Base-by-base conservation (phyloP, 352 stramenopile genomes). In the Phytophthora pinifolia region DNA sequence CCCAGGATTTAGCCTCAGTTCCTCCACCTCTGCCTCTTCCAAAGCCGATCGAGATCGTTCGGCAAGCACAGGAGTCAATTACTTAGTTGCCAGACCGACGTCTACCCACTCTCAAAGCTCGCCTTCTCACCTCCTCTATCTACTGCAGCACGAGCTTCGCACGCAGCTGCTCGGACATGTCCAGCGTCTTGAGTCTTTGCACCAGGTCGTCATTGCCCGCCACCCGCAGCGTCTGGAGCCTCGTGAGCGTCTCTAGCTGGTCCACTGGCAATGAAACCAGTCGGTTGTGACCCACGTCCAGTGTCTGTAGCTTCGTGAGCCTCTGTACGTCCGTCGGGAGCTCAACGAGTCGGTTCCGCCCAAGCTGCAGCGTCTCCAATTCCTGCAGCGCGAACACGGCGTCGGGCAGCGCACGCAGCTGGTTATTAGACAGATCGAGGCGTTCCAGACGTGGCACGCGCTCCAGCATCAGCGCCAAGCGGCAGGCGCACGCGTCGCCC, bases 401-500 rank as follows among this genome's bases (percentile, higher is more conserved):
- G 38, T 89, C 86, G 2, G 89, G 89, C 37, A 97, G 70, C 30
- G 70, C 64, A 4, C 63, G 79, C 37, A 97, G 77, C 29, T 79
- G 61, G 59, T 97, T 97, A 51, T 65, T 52, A 8, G 80, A 79
- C 6, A 97, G 58, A 62, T 96, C 76, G 44, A 96, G 79, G 7
- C 60, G 51, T 48, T 72, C 54, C 25, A 97, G 67, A 34, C 68
- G 57, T 15, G 86, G 82, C 13, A 88, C 68, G 31, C 82, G 80
- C 65, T 92, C 83, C 10, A 95, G 71, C 20, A 84, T 78, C 8
- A 92, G 65, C 53, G 86, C 77, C 34, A 97, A 67, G 50, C 82
- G 77, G 67, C 89, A 97, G 27, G 83, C 67, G 56, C 89, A 97
- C 9, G 86, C 78, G 46, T 82, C 76, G 22, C 89, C 88, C 22